A percentile compares a stretch with the other conserved stretches of the same genome.
Evolutionary conservation across 768 basidiomycete species (phyloP).

Genomic region (Serendipita vermifera): DNA sequence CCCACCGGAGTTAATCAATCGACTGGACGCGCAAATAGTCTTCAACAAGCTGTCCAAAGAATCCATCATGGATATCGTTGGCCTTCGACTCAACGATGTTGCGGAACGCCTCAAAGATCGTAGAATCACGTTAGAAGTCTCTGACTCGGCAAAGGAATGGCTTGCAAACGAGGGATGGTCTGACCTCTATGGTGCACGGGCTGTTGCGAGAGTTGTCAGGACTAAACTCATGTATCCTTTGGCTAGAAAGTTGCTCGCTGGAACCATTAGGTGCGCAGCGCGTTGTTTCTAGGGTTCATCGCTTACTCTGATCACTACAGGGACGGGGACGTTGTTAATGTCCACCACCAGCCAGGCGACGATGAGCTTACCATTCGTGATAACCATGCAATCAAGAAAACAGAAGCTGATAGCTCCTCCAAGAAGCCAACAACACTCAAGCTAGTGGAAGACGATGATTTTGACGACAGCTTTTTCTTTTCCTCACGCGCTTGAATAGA

Average conservation of each 20-base stretch:
- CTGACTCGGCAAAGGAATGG: constrained; percentile 48
- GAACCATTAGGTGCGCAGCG: constrained; percentile 50
- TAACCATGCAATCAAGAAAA: constrained; percentile 38
- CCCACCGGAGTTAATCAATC: constrained; percentile 82
- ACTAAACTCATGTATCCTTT: constrained; percentile 72
- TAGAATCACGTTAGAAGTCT: constrained; percentile 60
- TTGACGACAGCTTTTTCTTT: constrained; percentile 6
- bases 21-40: constrained; percentile 73
- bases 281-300: constrained; percentile 14
- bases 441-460: constrained; percentile 5
- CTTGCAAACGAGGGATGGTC: constrained; percentile 70
- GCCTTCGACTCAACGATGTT: constrained; percentile 62
- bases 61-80: constrained; percentile 68
- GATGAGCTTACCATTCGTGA: constrained; percentile 42
- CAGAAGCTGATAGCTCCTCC: neutral
- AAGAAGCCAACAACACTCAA: constrained; percentile 1
- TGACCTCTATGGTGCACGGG: constrained; percentile 73
- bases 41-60: constrained; percentile 77
- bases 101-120: constrained; percentile 47
- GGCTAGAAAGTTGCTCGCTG: constrained; percentile 64
- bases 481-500: neutral
- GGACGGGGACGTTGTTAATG: constrained; percentile 54
- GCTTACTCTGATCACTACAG: constrained; percentile 21
- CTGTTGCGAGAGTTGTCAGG: constrained; percentile 75
- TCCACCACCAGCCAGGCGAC: constrained; percentile 35